These are phyloP conservation scores for Firmiana major DNA, from an alignment of 345 rosid species.

Conservation along the genomic window DNA sequence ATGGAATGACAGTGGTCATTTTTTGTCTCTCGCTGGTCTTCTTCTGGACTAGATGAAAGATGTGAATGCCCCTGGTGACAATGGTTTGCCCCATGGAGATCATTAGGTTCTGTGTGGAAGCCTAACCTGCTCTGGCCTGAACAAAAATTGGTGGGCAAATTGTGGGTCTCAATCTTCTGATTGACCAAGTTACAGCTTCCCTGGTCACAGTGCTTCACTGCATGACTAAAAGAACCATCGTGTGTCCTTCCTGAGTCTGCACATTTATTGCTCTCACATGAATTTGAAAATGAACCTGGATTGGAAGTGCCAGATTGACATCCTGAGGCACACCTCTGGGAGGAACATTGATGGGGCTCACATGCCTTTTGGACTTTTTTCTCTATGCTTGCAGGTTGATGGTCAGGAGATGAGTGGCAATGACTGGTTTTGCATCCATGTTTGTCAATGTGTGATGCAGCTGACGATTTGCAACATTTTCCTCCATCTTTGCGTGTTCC, in stretches of 20 bases:
- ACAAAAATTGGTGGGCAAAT: background rate
- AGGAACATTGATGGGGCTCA: background rate
- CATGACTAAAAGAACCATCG: background rate
- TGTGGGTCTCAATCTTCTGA: background rate
- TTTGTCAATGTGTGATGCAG: slow-evolving; percentile 10
- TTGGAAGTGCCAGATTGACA: slow-evolving; percentile 3
- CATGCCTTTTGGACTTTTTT: background rate
- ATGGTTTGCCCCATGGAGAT: background rate
- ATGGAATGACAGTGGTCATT: background rate
- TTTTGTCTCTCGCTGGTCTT: background rate
- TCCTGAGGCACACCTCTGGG: slow-evolving; percentile 15
- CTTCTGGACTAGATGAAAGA: background rate
- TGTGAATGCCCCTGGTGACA: background rate
- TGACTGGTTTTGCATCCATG: slow-evolving; percentile 13
- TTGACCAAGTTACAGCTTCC: background rate
- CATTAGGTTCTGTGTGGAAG: background rate
- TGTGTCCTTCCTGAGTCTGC: background rate
- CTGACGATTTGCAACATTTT: slow-evolving; percentile 17
- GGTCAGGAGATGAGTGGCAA: slow-evolving; percentile 5
- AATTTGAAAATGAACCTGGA: slow-evolving; percentile 1
- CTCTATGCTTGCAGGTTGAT: slow-evolving; percentile 15
- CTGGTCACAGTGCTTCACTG: background rate
- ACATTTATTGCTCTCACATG: background rate
- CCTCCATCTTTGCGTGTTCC: slow-evolving; percentile 22
- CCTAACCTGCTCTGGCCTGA: background rate